Conservation (phyloP, 371 early-diverging fungal genomes). For the Saksenaea oblongispora region DNA sequence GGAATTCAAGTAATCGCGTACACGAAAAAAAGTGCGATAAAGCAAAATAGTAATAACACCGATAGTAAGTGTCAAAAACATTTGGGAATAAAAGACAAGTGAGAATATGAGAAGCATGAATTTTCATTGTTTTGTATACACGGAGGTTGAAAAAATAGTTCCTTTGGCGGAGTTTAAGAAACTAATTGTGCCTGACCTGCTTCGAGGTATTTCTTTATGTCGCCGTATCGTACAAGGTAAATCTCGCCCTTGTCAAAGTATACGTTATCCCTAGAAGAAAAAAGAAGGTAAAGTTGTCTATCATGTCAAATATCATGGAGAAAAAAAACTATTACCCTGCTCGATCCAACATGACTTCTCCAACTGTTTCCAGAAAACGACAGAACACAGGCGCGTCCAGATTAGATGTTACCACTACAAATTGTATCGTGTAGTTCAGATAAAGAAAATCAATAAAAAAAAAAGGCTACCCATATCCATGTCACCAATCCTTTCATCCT, state of each 20-base stretch:
- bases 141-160: background rate
- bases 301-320: background rate
- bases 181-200: conserved; percentile 20
- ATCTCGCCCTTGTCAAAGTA: conserved; percentile 23
- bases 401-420: conserved; percentile 65
- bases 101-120: background rate
- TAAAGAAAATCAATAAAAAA: no score
- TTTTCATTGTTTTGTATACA: background rate
- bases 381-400: conserved; percentile 77
- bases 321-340: conserved; percentile 4
- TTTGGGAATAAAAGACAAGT: background rate
- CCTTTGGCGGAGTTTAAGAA: background rate
- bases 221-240: conserved; percentile 29
- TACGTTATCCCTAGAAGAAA: conserved; percentile 1
- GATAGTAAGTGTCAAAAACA: background rate
- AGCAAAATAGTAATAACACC: background rate
- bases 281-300: background rate
- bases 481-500: conserved; percentile 46
- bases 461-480: conserved; percentile 41
- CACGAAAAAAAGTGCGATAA: background rate
- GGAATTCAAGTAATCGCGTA: background rate
- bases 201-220: conserved; percentile 18
- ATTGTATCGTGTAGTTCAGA: background rate
- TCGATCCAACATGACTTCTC: conserved; percentile 56
- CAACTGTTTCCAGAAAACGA: conserved; percentile 56